These are phyloP conservation scores for Phytophthora ohioensis DNA, from an alignment of 352 stramenopile genomes.

Conservation along the genomic window DNA sequence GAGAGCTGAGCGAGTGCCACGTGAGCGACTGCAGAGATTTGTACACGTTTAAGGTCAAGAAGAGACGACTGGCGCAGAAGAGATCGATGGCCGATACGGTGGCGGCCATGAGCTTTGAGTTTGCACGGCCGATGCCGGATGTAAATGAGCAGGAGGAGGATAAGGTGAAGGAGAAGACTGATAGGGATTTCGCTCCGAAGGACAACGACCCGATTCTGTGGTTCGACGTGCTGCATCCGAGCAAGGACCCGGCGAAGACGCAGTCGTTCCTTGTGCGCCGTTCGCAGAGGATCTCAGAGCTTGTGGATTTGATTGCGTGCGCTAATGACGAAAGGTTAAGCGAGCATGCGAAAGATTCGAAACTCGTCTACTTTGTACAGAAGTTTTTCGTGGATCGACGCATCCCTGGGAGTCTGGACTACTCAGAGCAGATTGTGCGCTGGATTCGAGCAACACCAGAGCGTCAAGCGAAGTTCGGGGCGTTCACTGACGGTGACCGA, in stretches of 20 bases:
- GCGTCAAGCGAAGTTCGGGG: constrained; percentile 43
- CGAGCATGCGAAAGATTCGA: constrained; percentile 47
- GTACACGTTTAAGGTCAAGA: constrained; percentile 66
- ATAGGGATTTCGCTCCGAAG: neutral
- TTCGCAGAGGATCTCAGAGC: constrained; percentile 60
- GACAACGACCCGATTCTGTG: constrained; percentile 67
- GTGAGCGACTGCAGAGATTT: constrained; percentile 57
- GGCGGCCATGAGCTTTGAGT: constrained; percentile 70
- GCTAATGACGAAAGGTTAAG: constrained; percentile 69
- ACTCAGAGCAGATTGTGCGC: constrained; percentile 57
- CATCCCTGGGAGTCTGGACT: constrained; percentile 48
- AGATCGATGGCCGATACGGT: constrained; percentile 64
- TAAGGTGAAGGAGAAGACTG: constrained; percentile 6
- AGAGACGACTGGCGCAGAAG: constrained; percentile 56
- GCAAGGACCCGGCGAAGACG: constrained; percentile 67
- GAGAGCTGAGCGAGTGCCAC: constrained; percentile 53
- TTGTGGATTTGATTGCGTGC: constrained; percentile 73
- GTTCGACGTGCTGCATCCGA: constrained; percentile 79
- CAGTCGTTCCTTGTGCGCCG: constrained; percentile 78
- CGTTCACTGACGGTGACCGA: constrained; percentile 2
- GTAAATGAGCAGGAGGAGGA: constrained; percentile 14
- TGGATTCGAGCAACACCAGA: constrained; percentile 62
- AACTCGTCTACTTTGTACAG: constrained; percentile 69
- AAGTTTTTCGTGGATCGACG: constrained; percentile 72
- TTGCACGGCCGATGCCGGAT: constrained; percentile 49